Evolutionary conservation across 2,329 filamentous ascomycete genomes (phyloP).

Genomic region (Stagonosporopsis cucurbitacearum): DNA sequence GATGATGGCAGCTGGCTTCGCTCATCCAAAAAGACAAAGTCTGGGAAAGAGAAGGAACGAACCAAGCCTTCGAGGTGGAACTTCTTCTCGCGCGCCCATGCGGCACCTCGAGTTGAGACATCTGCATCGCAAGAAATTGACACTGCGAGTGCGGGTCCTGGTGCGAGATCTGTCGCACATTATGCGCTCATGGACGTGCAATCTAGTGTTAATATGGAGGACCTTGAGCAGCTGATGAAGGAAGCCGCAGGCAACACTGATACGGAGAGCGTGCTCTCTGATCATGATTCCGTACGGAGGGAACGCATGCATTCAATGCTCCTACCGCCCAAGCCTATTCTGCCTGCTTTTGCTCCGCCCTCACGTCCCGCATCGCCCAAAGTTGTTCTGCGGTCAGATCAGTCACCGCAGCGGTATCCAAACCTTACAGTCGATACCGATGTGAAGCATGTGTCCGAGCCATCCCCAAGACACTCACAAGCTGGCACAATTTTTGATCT

Average conservation of each 20-base stretch:
- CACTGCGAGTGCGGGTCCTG: constrained; percentile 42
- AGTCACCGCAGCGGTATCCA: constrained; percentile 24
- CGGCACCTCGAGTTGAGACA: constrained; percentile 47
- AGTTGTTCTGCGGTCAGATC: constrained; percentile 40
- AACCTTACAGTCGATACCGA: constrained; percentile 33
- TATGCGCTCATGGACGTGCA: constrained; percentile 64
- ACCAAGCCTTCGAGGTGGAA: constrained; percentile 59
- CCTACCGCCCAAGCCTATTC: constrained; percentile 45
- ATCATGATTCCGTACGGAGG: constrained; percentile 31
- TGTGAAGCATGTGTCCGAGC: constrained; percentile 14
- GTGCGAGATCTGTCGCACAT: constrained; percentile 59
- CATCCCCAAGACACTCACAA: constrained; percentile 25
- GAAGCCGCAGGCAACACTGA: constrained; percentile 47
- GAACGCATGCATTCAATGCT: constrained; percentile 49
- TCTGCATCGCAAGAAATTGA: constrained; percentile 47
- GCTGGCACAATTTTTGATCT: constrained; percentile 45
- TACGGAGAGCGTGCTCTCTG: constrained; percentile 28
- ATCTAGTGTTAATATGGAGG: constrained; percentile 52
- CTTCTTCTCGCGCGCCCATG: constrained; percentile 62
- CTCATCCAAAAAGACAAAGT: constrained; percentile 38
- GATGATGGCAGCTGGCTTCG: constrained; percentile 50
- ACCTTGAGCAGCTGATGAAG: constrained; percentile 56
- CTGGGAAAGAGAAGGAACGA: constrained; percentile 36
- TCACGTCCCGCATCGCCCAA: constrained; percentile 47
- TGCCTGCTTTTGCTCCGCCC: constrained; percentile 36